Evolutionary conservation across 768 basidiomycete genomes (phyloP).

Genomic region (Phylloporus sp.): DNA sequence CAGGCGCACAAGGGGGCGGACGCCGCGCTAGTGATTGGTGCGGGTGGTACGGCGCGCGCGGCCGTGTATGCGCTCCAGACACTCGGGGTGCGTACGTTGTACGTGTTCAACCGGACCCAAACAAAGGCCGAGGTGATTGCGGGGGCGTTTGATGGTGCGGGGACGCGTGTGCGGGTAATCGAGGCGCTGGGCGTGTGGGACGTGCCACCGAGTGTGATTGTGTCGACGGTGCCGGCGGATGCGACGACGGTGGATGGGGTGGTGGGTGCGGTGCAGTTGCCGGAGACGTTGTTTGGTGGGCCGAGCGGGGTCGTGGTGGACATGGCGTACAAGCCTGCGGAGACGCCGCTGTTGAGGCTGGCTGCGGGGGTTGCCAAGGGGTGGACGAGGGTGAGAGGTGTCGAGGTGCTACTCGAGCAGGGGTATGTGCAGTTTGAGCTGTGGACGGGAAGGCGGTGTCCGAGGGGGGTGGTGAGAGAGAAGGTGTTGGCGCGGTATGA

Average conservation of each 20-base stretch:
- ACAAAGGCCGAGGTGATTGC: conserved; percentile 70
- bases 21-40: conserved; percentile 84
- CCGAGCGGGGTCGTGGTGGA: conserved; percentile 84
- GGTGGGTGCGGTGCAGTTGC: conserved; percentile 43
- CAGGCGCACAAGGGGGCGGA: conserved; percentile 34
- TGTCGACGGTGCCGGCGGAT: conserved; percentile 84
- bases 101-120: conserved; percentile 83
- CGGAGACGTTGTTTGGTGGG: conserved; percentile 51
- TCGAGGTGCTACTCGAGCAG: conserved; percentile 86
- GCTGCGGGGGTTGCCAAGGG: conserved; percentile 47
- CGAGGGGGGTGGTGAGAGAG: conserved; percentile 42
- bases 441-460: conserved; percentile 73
- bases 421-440: conserved; percentile 80
- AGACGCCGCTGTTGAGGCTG: conserved; percentile 74
- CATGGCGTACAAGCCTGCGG: conserved; percentile 89
- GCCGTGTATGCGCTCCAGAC: conserved; percentile 85
- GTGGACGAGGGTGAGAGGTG: conserved; percentile 74
- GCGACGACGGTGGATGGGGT: conserved; percentile 40
- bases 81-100: conserved; percentile 66
- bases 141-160: conserved; percentile 47
- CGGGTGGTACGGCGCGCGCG: conserved; percentile 92
- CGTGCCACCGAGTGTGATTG: conserved; percentile 59
- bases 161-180: conserved; percentile 54
- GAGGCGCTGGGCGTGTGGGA: conserved; percentile 56
- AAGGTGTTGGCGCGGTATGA: conserved; percentile 48